Base-by-base conservation (phyloP, 495 filamentous ascomycete species). In the Cercophora sp. region DNA sequence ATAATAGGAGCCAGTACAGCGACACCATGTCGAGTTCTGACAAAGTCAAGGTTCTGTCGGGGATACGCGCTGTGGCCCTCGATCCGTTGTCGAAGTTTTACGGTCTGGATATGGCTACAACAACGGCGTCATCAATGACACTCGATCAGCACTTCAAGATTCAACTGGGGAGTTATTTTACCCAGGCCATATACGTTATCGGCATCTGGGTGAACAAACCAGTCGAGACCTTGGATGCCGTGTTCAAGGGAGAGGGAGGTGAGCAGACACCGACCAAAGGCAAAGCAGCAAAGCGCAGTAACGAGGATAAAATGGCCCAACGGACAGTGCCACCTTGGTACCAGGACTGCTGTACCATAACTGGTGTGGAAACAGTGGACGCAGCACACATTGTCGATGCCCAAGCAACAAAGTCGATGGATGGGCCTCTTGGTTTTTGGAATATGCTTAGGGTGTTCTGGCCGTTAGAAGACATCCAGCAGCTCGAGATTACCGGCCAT, bases 281-380 rank as follows among this genome's bases (percentile, higher is more conserved):
- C 26, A 18, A 31, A 31, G 43, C 10, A 31, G 3, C 43, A 15
- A 26, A 31, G 15, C 43, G 43, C 11, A 31, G 26, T 3, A 27
- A 29, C 10, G 8, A 1, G 25, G 43, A 46, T 9, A 29, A 31
- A 20, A 1, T 26, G 32, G 43, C 23, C 23, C 43, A 26, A 15
- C 43, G 26, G 24, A 27, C 9, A 29, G 43, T 46, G 23, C 43
- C 43, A 16, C 8, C 25, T 31, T 46, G 43, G 43, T 31, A 46
- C 25, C 1, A 46, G 8, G 5, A 31, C 1, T 3, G 23, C 25
- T 46, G 43, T 31, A 26, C 18, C 25, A 18, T 46, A 26, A 46
- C 24, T 31, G 26, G 26, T 31, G 43, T 46, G 18, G 43, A 31
- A 13, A 19, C 26, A 5, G 43, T 29, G 4, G 43, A 46, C 13